These are phyloP conservation scores for Tolypocladium nubicola DNA, from an alignment of 2,329 filamentous ascomycete species.

Conservation along the genomic window DNA sequence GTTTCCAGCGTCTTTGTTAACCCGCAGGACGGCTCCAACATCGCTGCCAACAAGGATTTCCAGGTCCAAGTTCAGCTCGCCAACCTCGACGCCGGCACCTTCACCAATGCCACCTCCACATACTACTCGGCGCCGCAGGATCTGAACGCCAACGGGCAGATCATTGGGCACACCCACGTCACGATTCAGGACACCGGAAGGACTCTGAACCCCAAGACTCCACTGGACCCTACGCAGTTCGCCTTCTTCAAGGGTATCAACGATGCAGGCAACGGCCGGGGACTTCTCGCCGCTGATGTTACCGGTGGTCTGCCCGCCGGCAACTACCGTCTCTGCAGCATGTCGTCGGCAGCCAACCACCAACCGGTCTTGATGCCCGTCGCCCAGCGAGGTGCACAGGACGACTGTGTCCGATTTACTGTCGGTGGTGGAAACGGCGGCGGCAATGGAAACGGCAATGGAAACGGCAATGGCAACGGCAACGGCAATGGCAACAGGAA, in stretches of 20 bases:
- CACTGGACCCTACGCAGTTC: conserved; percentile 42
- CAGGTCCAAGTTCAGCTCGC: conserved; percentile 38
- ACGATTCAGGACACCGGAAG: conserved; percentile 46
- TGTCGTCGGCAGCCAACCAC: conserved; percentile 53
- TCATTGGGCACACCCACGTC: conserved; percentile 51
- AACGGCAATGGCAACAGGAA: conserved; percentile 8
- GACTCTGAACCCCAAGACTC: conserved; percentile 36
- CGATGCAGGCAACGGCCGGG: conserved; percentile 45
- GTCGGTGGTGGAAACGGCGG: conserved; percentile 24
- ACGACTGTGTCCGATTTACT: conserved; percentile 52
- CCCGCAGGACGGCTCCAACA: conserved; percentile 39
- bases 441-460: conserved; percentile 8
- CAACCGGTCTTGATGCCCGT: conserved; percentile 57
- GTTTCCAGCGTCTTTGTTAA: conserved; percentile 43
- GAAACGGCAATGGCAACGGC: conserved; percentile 5
- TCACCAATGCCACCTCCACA: conserved; percentile 48
- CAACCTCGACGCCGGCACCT: conserved; percentile 46
- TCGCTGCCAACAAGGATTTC: conserved; percentile 38
- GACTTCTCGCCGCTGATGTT: conserved; percentile 42
- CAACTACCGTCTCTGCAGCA: conserved; percentile 56
- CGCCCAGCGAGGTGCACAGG: conserved; percentile 55
- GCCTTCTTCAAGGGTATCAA: conserved; percentile 60
- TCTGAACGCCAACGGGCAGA: conserved; percentile 33
- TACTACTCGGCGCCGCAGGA: conserved; percentile 52
- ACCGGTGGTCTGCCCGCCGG: conserved; percentile 48